Evolutionary conservation across 352 stramenopile species (phyloP).

Genomic region (Nothophytophthora sp.): DNA sequence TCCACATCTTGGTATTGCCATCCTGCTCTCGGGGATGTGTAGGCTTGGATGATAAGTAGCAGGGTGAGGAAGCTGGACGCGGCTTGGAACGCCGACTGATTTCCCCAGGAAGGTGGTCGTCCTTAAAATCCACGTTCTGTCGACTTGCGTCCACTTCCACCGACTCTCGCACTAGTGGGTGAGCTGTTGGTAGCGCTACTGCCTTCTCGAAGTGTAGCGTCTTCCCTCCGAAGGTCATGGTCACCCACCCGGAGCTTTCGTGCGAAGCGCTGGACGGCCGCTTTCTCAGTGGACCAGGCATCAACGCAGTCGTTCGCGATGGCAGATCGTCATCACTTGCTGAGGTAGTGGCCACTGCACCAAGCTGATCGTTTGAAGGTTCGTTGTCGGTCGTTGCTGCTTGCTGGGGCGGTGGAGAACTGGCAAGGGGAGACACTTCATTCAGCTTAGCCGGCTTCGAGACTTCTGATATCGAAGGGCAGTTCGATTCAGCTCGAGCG

Average conservation of each 20-base stretch:
- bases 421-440: too few relatives aligned
- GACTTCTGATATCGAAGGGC: background rate
- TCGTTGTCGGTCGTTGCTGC: too few relatives aligned
- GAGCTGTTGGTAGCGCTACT: background rate
- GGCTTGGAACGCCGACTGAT: conserved; percentile 5
- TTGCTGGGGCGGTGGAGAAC: too few relatives aligned
- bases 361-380: too few relatives aligned
- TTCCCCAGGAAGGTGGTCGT: background rate
- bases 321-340: background rate
- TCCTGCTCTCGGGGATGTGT: background rate
- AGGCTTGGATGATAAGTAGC: conserved; percentile 24
- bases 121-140: background rate
- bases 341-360: background rate
- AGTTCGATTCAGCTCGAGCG: conserved; percentile 7
- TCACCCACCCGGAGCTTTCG: conserved; percentile 30
- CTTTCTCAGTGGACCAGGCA: conserved; percentile 2
- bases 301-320: background rate
- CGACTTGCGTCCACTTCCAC: background rate
- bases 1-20: conserved; percentile 22
- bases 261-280: conserved; percentile 30
- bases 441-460: background rate
- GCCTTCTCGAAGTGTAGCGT: conserved; percentile 41
- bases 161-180: background rate
- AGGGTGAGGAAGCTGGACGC: conserved; percentile 26
- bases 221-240: conserved; percentile 39